These are phyloP conservation scores for Fusarium dlaminii DNA, from an alignment of 2,329 filamentous ascomycete species.

Conservation along the genomic window DNA sequence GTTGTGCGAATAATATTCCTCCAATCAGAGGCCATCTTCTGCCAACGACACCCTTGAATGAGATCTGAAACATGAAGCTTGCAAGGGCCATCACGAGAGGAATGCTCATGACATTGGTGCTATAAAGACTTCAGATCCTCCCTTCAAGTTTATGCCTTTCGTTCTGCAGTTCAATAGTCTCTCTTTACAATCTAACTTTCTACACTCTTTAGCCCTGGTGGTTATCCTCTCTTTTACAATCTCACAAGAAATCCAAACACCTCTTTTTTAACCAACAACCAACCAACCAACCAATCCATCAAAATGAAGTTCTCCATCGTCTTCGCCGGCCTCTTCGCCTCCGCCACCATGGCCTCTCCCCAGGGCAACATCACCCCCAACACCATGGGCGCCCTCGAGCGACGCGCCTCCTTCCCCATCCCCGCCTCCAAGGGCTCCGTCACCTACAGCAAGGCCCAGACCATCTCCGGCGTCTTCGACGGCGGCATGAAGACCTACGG, in stretches of 20 bases:
- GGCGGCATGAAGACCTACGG: slow-evolving; percentile 39
- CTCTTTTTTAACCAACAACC: not conserved
- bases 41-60: not conserved
- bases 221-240: slow-evolving; percentile 34
- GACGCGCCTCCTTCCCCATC: slow-evolving; percentile 38
- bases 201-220: slow-evolving; percentile 38
- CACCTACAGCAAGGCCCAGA: slow-evolving; percentile 34
- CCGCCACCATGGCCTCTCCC: slow-evolving; percentile 30
- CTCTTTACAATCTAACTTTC: slow-evolving; percentile 22
- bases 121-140: slow-evolving; percentile 6
- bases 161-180: slow-evolving; percentile 9
- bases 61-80: slow-evolving; percentile 23
- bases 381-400: slow-evolving; percentile 40
- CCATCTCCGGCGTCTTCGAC: slow-evolving; percentile 28
- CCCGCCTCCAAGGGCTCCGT: slow-evolving; percentile 40
- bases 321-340: slow-evolving; percentile 36
- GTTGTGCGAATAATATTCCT: slow-evolving; percentile 3
- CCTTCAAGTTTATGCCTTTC: too few species aligned
- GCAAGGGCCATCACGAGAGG: not conserved
- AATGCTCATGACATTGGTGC: not conserved
- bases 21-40: not conserved
- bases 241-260: not conserved
- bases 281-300: not conserved
- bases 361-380: slow-evolving; percentile 39
- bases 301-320: slow-evolving; percentile 41